These are phyloP conservation scores for Leucocoprinus birnbaumii DNA, from an alignment of 768 basidiomycete species.

Conservation along the genomic window DNA sequence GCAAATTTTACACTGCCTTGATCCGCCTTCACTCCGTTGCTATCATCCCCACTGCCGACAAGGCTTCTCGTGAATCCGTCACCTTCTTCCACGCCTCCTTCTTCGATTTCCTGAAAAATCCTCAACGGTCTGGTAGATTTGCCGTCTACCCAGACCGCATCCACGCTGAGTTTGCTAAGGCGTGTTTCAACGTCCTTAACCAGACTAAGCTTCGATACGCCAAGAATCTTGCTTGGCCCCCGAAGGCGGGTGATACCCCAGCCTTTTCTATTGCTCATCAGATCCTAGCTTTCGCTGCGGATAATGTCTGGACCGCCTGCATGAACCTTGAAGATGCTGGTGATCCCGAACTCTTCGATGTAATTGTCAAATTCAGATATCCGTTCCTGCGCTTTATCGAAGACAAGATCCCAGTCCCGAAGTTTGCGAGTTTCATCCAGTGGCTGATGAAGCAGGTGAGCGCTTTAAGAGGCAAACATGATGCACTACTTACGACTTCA, in stretches of 20 bases:
- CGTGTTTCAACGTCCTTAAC: not conserved
- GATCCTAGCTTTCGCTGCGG: not conserved
- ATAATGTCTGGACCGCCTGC: slow-evolving; percentile 1
- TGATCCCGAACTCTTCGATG: not conserved
- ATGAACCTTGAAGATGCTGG: not conserved
- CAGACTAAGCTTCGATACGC: not conserved
- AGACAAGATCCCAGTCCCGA: not conserved
- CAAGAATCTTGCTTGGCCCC: not conserved
- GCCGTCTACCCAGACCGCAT: not conserved
- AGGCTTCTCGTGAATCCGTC: not conserved
- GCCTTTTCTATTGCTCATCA: not conserved
- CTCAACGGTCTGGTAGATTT: not conserved
- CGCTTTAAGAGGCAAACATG: too few species aligned
- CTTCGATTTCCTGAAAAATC: slow-evolving; percentile 1
- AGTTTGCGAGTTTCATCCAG: not conserved
- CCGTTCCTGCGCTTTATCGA: not conserved
- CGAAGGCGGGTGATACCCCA: not conserved
- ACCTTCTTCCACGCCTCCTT: slow-evolving; percentile 2
- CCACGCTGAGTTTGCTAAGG: not conserved
- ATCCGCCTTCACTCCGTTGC: not conserved
- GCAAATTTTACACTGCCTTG: not conserved
- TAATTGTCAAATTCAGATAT: not conserved
- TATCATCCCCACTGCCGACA: not conserved
- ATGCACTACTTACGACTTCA: not conserved
- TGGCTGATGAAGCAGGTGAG: not conserved